phyloP scores from a whole-genome alignment of 257 asterid species.

The Verbascum thapsus region DNA sequence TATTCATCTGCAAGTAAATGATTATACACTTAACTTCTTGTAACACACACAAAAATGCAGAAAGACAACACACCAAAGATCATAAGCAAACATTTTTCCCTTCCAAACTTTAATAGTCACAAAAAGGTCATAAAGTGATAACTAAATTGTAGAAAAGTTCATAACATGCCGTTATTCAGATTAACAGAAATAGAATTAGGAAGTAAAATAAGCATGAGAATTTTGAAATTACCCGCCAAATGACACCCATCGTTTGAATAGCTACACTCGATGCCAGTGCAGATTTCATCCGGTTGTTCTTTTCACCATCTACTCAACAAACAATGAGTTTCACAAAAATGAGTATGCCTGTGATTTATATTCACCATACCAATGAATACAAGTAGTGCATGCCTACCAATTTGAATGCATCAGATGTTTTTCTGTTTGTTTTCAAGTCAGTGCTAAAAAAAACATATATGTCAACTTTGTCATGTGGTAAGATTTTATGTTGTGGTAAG shows the following conservation, averaged over 20 bases:
- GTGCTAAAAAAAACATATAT: conserved; percentile 55
- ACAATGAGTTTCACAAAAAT: conserved; percentile 21
- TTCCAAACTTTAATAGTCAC: background rate
- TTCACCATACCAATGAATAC: conserved; percentile 3
- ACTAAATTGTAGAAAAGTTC: background rate
- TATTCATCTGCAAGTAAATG: no score
- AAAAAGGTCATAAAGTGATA: background rate
- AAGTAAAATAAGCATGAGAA: conserved; percentile 21
- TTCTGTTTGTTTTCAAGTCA: conserved; percentile 49
- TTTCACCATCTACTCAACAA: conserved; percentile 48
- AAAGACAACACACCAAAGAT: background rate
- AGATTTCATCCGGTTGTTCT: conserved; percentile 49
- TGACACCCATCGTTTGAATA: conserved; percentile 69
- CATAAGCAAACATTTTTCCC: background rate
- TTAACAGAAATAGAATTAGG: conserved; percentile 13
- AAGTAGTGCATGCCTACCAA: conserved; percentile 46
- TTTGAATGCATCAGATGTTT: conserved; percentile 44
- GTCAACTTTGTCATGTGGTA: conserved; percentile 24
- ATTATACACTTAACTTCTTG: no score
- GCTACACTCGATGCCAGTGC: conserved; percentile 66
- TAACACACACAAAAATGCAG: no score
- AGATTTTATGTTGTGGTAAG: no score
- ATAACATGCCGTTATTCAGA: background rate
- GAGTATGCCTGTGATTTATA: conserved; percentile 9
- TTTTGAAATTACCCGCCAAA: conserved; percentile 56